Evolutionary conservation across 108 stramenopile species (phyloP).

Genomic region (Bacterosira constricta): DNA sequence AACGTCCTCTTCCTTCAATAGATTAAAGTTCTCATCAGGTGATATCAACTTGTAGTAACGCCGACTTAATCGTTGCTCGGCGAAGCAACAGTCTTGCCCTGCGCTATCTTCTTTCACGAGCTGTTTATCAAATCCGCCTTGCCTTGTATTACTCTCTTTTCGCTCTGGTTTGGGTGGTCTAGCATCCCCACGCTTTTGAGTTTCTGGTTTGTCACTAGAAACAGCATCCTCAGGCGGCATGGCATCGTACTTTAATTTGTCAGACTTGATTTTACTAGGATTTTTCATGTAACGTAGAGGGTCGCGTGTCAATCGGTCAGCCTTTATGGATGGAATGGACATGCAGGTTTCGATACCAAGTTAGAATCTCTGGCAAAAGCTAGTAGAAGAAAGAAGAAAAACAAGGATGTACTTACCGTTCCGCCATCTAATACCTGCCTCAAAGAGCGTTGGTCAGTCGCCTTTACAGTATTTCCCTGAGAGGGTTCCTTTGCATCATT

Average conservation of each 20-base stretch:
- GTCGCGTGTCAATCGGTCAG: slow-evolving; percentile 68
- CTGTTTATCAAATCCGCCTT: slow-evolving; percentile 52
- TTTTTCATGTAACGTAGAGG: slow-evolving; percentile 78
- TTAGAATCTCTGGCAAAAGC: background rate
- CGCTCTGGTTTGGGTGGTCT: background rate
- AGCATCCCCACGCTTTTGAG: background rate
- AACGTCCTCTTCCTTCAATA: slow-evolving; percentile 34
- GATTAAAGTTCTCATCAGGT: slow-evolving; percentile 58
- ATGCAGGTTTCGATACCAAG: background rate
- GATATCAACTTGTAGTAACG: slow-evolving; percentile 48
- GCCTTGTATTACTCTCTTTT: background rate
- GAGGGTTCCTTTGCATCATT: slow-evolving; percentile 21
- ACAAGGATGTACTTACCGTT: slow-evolving; percentile 49
- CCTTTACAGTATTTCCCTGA: slow-evolving; percentile 28
- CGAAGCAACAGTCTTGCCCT: slow-evolving; percentile 77
- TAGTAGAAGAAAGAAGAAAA: background rate
- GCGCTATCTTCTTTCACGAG: slow-evolving; percentile 47
- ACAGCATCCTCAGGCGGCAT: slow-evolving; percentile 11
- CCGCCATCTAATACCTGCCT: slow-evolving; percentile 71
- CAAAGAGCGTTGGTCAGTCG: slow-evolving; percentile 71
- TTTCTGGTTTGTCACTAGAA: background rate
- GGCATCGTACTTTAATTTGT: slow-evolving; percentile 44
- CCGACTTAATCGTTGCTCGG: slow-evolving; percentile 59
- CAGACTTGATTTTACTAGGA: slow-evolving; percentile 55
- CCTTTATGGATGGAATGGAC: slow-evolving; percentile 17